Evolutionary conservation across 2,329 filamentous ascomycete genomes (phyloP).

Genomic region (Cordyceps cateniannulata): DNA sequence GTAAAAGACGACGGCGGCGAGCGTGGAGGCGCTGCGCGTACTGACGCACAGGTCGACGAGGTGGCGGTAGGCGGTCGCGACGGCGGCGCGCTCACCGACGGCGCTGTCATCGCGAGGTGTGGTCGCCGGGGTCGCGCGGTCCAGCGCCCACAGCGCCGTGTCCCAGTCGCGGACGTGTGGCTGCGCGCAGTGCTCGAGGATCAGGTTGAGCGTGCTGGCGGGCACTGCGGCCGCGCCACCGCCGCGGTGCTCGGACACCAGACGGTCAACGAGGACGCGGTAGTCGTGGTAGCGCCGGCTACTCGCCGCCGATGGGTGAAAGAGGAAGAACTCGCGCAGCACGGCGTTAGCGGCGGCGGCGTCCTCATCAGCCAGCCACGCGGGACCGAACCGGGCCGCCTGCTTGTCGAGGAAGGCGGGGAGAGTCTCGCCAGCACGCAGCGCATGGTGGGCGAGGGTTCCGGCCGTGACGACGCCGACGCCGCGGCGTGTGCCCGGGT

Average conservation of each 20-base stretch:
- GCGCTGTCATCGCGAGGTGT: background rate
- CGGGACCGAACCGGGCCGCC: slow-evolving; percentile 35
- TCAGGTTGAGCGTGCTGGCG: slow-evolving; percentile 29
- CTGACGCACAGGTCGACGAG: slow-evolving; percentile 33
- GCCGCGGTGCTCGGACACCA: slow-evolving; percentile 17
- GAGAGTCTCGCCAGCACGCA: slow-evolving; percentile 28
- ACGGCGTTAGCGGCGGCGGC: slow-evolving; percentile 31
- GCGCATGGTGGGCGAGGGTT: slow-evolving; percentile 36
- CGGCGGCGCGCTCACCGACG: slow-evolving; percentile 18
- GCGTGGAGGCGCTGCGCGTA: slow-evolving; percentile 23
- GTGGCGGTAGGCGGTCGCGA: slow-evolving; percentile 28
- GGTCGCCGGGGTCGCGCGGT: slow-evolving; percentile 13
- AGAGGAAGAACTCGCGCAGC: slow-evolving; percentile 35
- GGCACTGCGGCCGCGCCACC: slow-evolving; percentile 17
- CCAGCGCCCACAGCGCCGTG: slow-evolving; percentile 26
- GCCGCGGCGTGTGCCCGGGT: slow-evolving; percentile 27
- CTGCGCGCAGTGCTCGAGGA: slow-evolving; percentile 27
- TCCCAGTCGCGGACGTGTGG: slow-evolving; percentile 22
- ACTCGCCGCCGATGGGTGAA: slow-evolving; percentile 23
- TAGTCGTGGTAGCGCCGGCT: slow-evolving; percentile 22
- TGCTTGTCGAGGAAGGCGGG: slow-evolving; percentile 34
- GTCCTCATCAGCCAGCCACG: slow-evolving; percentile 34
- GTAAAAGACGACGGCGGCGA: slow-evolving; percentile 28
- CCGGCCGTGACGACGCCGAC: slow-evolving; percentile 38
- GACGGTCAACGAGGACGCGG: slow-evolving; percentile 21